Base-by-base conservation (phyloP, 129 eudicot species). In the Pulicaria dysenterica region DNA sequence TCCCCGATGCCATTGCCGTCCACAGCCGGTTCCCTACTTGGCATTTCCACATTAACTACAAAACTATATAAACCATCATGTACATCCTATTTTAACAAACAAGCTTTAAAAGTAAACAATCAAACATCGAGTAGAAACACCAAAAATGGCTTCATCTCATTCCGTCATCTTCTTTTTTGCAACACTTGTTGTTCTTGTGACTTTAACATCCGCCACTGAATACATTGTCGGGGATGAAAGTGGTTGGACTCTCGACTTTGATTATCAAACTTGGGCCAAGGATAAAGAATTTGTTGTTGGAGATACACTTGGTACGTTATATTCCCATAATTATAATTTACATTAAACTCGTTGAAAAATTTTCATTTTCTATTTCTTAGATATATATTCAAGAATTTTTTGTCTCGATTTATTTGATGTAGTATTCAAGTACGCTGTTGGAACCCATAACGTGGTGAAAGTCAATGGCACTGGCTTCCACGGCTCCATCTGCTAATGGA, bases 181-280 rank as follows among this genome's bases (percentile, higher is more conserved):
- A 10, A 46, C 67, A 17, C n/a, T 75, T 36, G 40, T 75, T 43
- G 9, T 72, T 61, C 44, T 80, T 14, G 76, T 79, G 10, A 77
- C 81, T 69, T 68, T 74, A 14, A 40, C 76, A 6, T 76, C 77
- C 43, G 83, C 83, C 44, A 69, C 43, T 2, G 83, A 77, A 8
- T 72, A 55, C 59, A 62, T 57, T 51, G 85, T 77, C 16, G 88
- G 85, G 7, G 75, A 76, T 64, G 58, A 41, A n/a, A 56, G 47
- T 1, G 85, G 85, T 53, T 81, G 85, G 85, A 65, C 51, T 17
- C 69, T 76, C 9, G 69, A 58, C 39, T 70, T 76, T 13, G 77
- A 84, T 70, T 84, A 84, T 62, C 66, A 58, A 64, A 11, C 45
- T 10, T 83, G 88, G 88, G 74, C 85, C 13, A 58, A 77, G 14